These are phyloP conservation scores for Globisporangium perplexum DNA, from an alignment of 352 stramenopile species.

Conservation along the genomic window DNA sequence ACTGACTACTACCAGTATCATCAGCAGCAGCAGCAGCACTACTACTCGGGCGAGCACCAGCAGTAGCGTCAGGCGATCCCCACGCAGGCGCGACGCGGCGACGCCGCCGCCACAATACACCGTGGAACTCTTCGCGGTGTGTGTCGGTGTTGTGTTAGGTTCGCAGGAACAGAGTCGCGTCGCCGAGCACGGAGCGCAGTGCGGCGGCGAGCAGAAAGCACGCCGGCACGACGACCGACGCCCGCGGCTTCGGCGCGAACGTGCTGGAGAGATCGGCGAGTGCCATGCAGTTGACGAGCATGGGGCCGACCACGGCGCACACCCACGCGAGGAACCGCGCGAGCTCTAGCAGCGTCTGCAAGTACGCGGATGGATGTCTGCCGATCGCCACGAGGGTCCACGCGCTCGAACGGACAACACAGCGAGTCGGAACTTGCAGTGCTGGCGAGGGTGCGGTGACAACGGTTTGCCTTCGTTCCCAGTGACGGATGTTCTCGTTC, in stretches of 20 bases:
- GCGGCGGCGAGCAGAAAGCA: neutral
- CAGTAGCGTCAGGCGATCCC: constrained; percentile 1
- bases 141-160: neutral
- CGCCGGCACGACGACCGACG: neutral
- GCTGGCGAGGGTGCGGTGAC: neutral
- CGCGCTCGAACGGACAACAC: neutral
- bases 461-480: constrained; percentile 6
- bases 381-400: neutral
- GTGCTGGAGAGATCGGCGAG: neutral
- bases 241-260: neutral
- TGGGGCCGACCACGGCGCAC: neutral
- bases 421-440: neutral
- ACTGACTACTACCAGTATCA: constrained; percentile 41
- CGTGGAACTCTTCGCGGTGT: neutral
- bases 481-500: constrained; percentile 12
- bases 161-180: neutral
- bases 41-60: constrained; percentile 4
- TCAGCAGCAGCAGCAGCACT: constrained; percentile 19
- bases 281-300: neutral
- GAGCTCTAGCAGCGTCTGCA: neutral
- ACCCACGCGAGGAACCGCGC: too few relatives aligned
- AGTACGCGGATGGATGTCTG: neutral
- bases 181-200: neutral
- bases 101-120: neutral
- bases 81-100: neutral